These are phyloP conservation scores for Hypsizygus ulmarius DNA, from an alignment of 1,284 basidiomycete genomes.

Conservation along the genomic window DNA sequence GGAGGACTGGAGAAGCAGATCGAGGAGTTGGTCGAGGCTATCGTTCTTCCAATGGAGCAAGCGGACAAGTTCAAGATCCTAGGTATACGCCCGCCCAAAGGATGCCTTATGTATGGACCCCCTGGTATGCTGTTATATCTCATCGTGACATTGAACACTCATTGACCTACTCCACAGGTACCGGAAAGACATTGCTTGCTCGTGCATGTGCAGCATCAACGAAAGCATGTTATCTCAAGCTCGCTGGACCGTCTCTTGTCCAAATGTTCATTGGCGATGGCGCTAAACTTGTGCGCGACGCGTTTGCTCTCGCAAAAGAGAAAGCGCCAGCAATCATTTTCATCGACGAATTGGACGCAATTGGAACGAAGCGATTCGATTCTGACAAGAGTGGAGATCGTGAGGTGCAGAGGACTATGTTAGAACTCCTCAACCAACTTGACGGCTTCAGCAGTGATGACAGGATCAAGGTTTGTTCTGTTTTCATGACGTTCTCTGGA, in stretches of 20 bases:
- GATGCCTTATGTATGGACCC: constrained; percentile 94
- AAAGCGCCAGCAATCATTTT: constrained; percentile 99
- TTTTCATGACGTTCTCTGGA: constrained; percentile 7
- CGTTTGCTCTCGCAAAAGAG: constrained; percentile 95
- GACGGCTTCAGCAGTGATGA: constrained; percentile 97
- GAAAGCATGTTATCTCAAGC: constrained; percentile 96
- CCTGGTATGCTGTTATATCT: constrained; percentile 56
- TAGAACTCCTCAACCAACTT: constrained; percentile 97
- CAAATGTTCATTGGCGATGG: constrained; percentile 99
- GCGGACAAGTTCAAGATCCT: constrained; percentile 96
- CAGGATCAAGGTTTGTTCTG: constrained; percentile 80
- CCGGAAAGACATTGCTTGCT: constrained; percentile 96
- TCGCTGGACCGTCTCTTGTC: constrained; percentile 96
- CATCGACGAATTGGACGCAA: constrained; percentile 96
- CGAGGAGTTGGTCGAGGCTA: constrained; percentile 96
- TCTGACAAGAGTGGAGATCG: constrained; percentile 99
- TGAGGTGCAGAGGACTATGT: constrained; percentile 99
- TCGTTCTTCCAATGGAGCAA: constrained; percentile 88
- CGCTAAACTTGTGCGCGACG: constrained; percentile 94
- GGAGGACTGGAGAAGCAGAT: constrained; percentile 99
- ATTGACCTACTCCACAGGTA: constrained; percentile 45
- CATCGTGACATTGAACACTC: not conserved
- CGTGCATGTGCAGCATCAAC: constrained; percentile 97
- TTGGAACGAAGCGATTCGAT: constrained; percentile 97
- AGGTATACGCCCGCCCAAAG: constrained; percentile 97